Conservation (phyloP, 1,284 basidiomycete genomes). For the Neonothopanus nambi region DNA sequence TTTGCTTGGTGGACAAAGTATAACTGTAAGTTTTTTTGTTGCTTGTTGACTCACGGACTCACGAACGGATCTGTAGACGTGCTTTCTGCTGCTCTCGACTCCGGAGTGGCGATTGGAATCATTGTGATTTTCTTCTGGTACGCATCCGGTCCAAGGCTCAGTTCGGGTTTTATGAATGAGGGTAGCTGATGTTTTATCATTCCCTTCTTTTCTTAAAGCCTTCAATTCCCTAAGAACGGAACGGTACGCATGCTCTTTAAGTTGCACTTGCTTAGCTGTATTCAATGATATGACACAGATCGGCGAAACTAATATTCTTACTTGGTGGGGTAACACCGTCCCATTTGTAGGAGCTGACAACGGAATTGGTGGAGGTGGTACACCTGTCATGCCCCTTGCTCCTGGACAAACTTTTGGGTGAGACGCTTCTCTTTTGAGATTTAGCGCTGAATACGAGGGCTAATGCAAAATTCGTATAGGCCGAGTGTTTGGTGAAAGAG, state of each 20-base stretch:
- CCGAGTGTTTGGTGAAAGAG: no score
- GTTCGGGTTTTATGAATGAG: constrained; percentile 9
- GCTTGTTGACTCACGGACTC: constrained; percentile 34
- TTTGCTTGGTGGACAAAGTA: constrained; percentile 64
- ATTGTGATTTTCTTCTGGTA: constrained; percentile 47
- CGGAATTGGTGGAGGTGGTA: neutral
- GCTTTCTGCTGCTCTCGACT: constrained; percentile 20
- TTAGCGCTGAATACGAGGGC: no score
- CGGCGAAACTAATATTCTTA: constrained; percentile 40
- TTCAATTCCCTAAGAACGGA: constrained; percentile 50
- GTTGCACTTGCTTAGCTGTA: no score
- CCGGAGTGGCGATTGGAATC: constrained; percentile 45
- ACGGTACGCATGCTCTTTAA: constrained; percentile 5
- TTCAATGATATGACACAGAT: no score
- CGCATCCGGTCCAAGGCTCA: no score
- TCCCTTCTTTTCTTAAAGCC: no score
- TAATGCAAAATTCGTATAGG: no score
- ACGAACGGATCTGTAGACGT: constrained; percentile 1
- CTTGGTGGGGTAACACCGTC: constrained; percentile 61
- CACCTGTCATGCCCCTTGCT: neutral
- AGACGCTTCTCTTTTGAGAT: neutral
- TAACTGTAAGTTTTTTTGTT: constrained; percentile 38
- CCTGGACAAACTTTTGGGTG: constrained; percentile 1
- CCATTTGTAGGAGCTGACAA: neutral
- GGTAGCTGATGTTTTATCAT: no score